Conservation (phyloP, 2,329 filamentous ascomycete genomes). For the Purpureocillium takamizusanense region DNA sequence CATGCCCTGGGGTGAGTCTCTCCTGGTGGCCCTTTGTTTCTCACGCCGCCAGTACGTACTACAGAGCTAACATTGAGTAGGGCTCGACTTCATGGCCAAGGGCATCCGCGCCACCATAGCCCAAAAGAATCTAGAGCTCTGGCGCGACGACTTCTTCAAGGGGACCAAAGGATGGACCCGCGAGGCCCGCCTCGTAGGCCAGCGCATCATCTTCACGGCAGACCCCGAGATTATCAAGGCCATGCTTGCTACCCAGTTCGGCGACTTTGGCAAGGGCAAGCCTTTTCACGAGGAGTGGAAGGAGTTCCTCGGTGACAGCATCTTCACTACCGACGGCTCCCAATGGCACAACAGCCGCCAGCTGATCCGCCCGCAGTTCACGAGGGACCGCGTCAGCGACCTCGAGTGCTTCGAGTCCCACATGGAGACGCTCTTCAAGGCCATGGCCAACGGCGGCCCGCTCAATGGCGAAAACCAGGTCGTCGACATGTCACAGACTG, state of each 20-base stretch:
- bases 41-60: background rate
- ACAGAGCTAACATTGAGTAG: constrained; percentile 18
- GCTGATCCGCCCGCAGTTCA: constrained; percentile 78
- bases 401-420: constrained; percentile 75
- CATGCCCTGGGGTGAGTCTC: constrained; percentile 35
- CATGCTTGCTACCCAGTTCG: constrained; percentile 74
- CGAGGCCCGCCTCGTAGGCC: constrained; percentile 46
- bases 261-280: constrained; percentile 73
- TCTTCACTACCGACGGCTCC: constrained; percentile 71
- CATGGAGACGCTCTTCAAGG: constrained; percentile 60
- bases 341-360: constrained; percentile 75
- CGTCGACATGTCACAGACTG: constrained; percentile 53
- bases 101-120: constrained; percentile 41
- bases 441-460: constrained; percentile 51
- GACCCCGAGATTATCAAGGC: constrained; percentile 90
- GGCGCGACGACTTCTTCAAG: constrained; percentile 41
- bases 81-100: constrained; percentile 54
- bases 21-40: background rate
- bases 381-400: constrained; percentile 75
- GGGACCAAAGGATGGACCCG: constrained; percentile 41
- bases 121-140: constrained; percentile 53
- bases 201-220: constrained; percentile 63
- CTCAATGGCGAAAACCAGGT: constrained; percentile 51
- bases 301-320: constrained; percentile 63
- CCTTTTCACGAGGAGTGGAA: constrained; percentile 68